Percentiles rank a stretch among this genome's conserved stretches.
Evolutionary conservation across 208 protist genomes (phyloP).

Genomic region (Leishmania tropica): DNA sequence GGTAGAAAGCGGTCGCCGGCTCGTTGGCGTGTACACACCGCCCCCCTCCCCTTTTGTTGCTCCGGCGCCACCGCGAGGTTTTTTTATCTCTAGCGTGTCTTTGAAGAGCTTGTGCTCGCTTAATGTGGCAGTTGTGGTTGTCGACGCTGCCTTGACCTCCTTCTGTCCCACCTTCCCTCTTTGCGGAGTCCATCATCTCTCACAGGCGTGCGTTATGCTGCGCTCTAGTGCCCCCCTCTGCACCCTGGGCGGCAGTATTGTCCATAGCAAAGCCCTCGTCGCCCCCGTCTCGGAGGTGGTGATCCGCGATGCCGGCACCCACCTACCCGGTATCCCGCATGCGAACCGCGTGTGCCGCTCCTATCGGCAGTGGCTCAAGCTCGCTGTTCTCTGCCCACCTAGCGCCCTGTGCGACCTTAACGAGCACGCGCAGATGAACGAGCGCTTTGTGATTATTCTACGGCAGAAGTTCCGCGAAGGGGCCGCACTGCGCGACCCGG

Average conservation of each 20-base stretch:
- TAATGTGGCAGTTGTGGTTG: neutral
- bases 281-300: constrained; percentile 42
- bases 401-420: constrained; percentile 83
- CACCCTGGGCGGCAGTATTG: constrained; percentile 34
- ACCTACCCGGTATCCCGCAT: constrained; percentile 81
- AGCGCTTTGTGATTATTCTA: constrained; percentile 87
- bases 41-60: neutral
- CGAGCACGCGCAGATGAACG: constrained; percentile 91
- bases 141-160: neutral
- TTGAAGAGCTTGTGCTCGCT: neutral
- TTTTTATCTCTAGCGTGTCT: neutral
- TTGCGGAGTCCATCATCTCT: too few relatives aligned
- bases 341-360: constrained; percentile 68
- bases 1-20: neutral
- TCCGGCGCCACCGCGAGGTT: neutral
- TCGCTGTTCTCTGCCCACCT: constrained; percentile 81
- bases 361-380: constrained; percentile 89
- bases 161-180: neutral
- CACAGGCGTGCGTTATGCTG: constrained; percentile 15
- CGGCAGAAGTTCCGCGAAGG: constrained; percentile 88
- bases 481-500: constrained; percentile 70
- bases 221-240: constrained; percentile 9
- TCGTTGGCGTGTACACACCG: neutral
- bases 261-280: constrained; percentile 70
- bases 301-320: constrained; percentile 72